Percentiles rank a stretch among this genome's conserved stretches.
phyloP scores from a whole-genome alignment of 2,329 filamentous ascomycete genomes.

The Fusarium nisikadoi region DNA sequence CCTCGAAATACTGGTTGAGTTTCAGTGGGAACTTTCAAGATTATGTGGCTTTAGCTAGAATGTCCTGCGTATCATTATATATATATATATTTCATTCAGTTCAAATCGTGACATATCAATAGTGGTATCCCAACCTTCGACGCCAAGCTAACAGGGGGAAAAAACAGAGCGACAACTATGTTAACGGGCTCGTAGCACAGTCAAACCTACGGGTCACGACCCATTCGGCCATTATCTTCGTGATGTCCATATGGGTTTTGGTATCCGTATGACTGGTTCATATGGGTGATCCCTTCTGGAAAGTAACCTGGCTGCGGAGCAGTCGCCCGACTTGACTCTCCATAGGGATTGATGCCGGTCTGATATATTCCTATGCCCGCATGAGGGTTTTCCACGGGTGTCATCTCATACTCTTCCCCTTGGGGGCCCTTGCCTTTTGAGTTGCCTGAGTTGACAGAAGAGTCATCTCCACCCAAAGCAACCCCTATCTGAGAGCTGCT shows the following conservation, averaged over 20 bases:
- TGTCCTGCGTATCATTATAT: background rate
- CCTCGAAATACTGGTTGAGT: background rate
- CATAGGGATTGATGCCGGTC: background rate
- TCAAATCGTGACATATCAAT: constrained; percentile 9
- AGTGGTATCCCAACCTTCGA: constrained; percentile 28
- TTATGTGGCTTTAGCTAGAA: background rate
- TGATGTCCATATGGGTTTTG: constrained; percentile 2
- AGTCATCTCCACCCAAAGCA: constrained; percentile 1
- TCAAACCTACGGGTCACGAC: background rate
- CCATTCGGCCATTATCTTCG: constrained; percentile 11
- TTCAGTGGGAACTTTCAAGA: background rate
- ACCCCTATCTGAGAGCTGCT: constrained; percentile 2
- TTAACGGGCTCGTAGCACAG: background rate
- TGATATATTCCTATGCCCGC: background rate
- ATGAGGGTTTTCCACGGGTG: background rate
- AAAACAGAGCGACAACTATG: background rate
- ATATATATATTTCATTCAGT: background rate
- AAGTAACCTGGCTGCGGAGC: constrained; percentile 14
- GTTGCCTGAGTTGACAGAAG: background rate
- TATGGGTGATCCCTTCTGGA: background rate
- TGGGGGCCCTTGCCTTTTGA: background rate
- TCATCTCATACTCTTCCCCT: constrained; percentile 2
- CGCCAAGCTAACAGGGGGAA: constrained; percentile 21
- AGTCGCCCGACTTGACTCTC: constrained; percentile 3
- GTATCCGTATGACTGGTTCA: constrained; percentile 1